Percentiles rank a stretch among this genome's conserved stretches.
Evolutionary conservation across 371 early-diverging fungal genomes (phyloP).

Genomic region (Blastocladiella emersonii): DNA sequence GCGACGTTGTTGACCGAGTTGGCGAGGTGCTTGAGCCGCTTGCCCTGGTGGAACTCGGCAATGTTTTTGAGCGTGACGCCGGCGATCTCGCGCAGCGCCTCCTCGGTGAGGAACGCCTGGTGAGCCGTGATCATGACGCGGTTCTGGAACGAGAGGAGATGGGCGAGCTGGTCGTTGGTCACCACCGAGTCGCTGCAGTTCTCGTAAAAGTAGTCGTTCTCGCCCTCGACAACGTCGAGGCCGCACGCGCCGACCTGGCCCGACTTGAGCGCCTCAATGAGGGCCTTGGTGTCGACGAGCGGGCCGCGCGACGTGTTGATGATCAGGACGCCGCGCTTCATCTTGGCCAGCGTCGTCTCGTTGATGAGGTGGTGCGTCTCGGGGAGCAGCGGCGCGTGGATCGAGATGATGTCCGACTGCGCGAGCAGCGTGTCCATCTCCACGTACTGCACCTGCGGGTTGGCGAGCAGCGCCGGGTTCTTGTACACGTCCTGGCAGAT

Average conservation of each 20-base stretch:
- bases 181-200: neutral
- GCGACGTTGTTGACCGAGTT: conserved; percentile 1
- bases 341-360: conserved; percentile 17
- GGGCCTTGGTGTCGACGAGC: conserved; percentile 21
- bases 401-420: conserved; percentile 20
- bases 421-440: conserved; percentile 26
- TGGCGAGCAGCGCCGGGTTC: conserved; percentile 15
- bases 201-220: conserved; percentile 5
- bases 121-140: conserved; percentile 9
- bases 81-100: conserved; percentile 10
- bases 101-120: conserved; percentile 9
- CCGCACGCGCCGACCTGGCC: conserved; percentile 23
- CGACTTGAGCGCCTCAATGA: conserved; percentile 22
- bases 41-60: conserved; percentile 6
- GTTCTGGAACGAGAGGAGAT: conserved; percentile 7
- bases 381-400: conserved; percentile 25
- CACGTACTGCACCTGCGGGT: conserved; percentile 18
- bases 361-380: conserved; percentile 25
- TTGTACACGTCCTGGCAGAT: conserved; percentile 26
- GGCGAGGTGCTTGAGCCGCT: neutral
- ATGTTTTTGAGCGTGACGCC: conserved; percentile 3
- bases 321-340: conserved; percentile 23
- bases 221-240: conserved; percentile 36
- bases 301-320: conserved; percentile 30
- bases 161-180: neutral